phyloP scores from a whole-genome alignment of 2,329 filamentous ascomycete species.

The Sporothrix curviconia region DNA sequence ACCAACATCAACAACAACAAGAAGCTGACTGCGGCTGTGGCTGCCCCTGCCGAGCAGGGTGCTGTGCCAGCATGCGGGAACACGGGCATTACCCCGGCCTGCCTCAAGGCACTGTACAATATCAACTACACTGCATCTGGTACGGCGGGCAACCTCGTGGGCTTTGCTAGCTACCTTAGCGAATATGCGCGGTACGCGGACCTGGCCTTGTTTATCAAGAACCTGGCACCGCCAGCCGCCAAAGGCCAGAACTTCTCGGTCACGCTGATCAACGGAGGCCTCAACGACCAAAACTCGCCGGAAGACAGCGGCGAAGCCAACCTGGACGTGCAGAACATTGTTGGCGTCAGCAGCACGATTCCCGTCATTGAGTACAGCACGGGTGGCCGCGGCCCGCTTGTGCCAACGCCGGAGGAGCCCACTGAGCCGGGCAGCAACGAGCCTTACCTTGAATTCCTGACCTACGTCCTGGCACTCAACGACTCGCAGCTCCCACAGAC shows the following conservation, averaged over 20 bases:
- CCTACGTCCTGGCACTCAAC: slow-evolving; percentile 47
- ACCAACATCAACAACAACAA: slow-evolving; percentile 17
- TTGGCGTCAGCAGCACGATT: slow-evolving; percentile 48
- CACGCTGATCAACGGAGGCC: slow-evolving; percentile 48
- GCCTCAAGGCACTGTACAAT: slow-evolving; percentile 43
- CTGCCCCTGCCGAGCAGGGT: background rate
- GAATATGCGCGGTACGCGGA: slow-evolving; percentile 45
- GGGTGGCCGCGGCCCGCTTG: slow-evolving; percentile 51
- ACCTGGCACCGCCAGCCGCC: slow-evolving; percentile 47
- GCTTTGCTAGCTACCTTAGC: slow-evolving; percentile 38
- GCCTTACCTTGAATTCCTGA: slow-evolving; percentile 59
- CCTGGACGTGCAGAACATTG: slow-evolving; percentile 56
- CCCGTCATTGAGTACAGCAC: slow-evolving; percentile 54
- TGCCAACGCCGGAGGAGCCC: slow-evolving; percentile 45
- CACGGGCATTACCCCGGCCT: slow-evolving; percentile 41
- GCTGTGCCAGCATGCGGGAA: slow-evolving; percentile 27
- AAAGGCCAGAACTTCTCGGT: slow-evolving; percentile 49
- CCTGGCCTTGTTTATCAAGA: slow-evolving; percentile 41
- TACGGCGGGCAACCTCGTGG: slow-evolving; percentile 28
- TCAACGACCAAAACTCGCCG: slow-evolving; percentile 39
- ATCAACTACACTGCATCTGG: slow-evolving; percentile 33
- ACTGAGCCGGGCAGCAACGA: slow-evolving; percentile 52
- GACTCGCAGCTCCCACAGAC: slow-evolving; percentile 50
- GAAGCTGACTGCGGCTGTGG: background rate
- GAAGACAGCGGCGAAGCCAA: slow-evolving; percentile 48